Evolutionary conservation across 2,329 filamentous ascomycete genomes (phyloP).

Genomic region (Penicillium sp.): DNA sequence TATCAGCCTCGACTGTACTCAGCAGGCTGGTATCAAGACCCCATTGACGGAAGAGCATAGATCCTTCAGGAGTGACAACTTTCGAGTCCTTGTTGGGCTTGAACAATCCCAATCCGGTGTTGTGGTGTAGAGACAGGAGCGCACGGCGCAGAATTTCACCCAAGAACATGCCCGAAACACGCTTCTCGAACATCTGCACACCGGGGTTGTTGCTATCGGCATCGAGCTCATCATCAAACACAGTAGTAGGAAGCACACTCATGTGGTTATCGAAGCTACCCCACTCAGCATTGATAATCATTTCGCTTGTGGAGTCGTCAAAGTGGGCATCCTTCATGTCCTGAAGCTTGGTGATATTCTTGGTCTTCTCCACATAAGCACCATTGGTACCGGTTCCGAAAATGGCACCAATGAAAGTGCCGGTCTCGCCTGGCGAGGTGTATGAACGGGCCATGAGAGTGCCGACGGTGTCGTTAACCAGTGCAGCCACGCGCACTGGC

Average conservation of each 20-base stretch:
- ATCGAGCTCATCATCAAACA: constrained; percentile 79
- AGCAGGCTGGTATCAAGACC: constrained; percentile 88
- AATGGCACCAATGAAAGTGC: constrained; percentile 89
- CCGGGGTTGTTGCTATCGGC: constrained; percentile 82
- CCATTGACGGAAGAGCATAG: constrained; percentile 74
- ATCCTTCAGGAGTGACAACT: constrained; percentile 64
- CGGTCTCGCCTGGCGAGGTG: constrained; percentile 81
- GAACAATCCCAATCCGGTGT: constrained; percentile 69
- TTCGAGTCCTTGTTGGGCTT: constrained; percentile 71
- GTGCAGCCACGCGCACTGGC: constrained; percentile 88
- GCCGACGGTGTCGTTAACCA: constrained; percentile 97
- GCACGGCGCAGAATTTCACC: constrained; percentile 86
- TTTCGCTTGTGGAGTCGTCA: constrained; percentile 78
- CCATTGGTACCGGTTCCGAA: constrained; percentile 98
- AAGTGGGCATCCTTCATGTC: constrained; percentile 57
- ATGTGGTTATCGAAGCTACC: constrained; percentile 96
- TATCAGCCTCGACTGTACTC: constrained; percentile 80
- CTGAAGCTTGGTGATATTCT: constrained; percentile 75
- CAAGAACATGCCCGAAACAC: constrained; percentile 96
- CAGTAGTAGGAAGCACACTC: constrained; percentile 79
- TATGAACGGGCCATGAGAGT: constrained; percentile 98
- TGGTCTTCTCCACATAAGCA: constrained; percentile 90
- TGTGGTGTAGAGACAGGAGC: constrained; percentile 68
- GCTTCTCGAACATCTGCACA: constrained; percentile 98
- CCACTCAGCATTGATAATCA: constrained; percentile 99